Base-by-base conservation (phyloP, 2,329 filamentous ascomycete species). In the Lasiodiplodia sp. region DNA sequence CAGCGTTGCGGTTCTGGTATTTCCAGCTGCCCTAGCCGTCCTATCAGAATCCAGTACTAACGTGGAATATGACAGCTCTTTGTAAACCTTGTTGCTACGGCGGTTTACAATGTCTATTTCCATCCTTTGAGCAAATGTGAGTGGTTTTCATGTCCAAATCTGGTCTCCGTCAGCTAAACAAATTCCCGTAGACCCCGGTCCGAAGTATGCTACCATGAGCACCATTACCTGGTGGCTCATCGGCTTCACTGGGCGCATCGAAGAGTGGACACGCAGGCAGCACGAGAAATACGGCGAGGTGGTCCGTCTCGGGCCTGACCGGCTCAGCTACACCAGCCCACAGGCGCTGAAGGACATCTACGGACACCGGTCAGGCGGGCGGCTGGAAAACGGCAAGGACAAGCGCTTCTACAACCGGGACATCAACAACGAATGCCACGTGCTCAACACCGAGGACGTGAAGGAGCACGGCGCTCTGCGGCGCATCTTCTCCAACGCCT, bases 101-200 rank as follows among this genome's bases (percentile, higher is more conserved):
- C 31, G 7, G 69, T 81, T 34, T 81, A 83, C 72, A 79, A 78
- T 67, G 69, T 80, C n/a, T 83, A 76, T 70, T 80, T 84, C 67
- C 80, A 83, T 38, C 82, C 83, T 4, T 75, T 84, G 0, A 72
- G 75, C 23, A 78, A 80, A 49, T 81, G 60, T 64, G 28, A 53
- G 47, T 52, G 1, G 2, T 3, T 14, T 37, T n/a, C 7, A 21
- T 14, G 34, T 37, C 8, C 12, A 57, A 11, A 11, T 21, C 21
- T 28, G 34, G 38, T 57, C 6, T 38, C 10, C 4, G 11, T 37
- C 31, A n/a, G 18, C 21, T 56, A 2, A 28, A 10, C 3, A 40
- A 4, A 8, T 11, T 11, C 3, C 38, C 2, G 16, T 18, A 64
- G 60, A 80, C 31, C 82, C 82, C 1, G 83, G 83, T 0, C 82